phyloP scores from a whole-genome alignment of 2,329 filamentous ascomycete species.

The Ustilaginoidea virens region DNA sequence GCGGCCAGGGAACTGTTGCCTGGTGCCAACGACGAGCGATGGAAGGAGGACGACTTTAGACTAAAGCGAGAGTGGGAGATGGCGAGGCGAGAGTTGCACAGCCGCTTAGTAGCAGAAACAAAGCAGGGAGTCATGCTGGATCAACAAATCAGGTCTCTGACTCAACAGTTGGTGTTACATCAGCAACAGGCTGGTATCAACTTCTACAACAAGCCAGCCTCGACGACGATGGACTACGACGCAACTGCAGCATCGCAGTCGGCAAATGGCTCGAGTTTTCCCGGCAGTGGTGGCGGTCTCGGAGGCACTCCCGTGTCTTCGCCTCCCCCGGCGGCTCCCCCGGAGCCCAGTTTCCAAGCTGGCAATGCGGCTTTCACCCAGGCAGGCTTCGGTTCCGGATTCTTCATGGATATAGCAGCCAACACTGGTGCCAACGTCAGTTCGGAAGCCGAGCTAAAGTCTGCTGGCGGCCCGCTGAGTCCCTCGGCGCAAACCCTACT shows the following conservation, averaged over 20 bases:
- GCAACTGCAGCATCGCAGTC: slow-evolving; percentile 20
- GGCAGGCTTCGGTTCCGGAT: slow-evolving; percentile 34
- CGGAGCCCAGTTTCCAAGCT: slow-evolving; percentile 28
- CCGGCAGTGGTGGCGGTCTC: slow-evolving; percentile 2
- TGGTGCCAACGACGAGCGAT: slow-evolving; percentile 44
- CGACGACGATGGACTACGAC: slow-evolving; percentile 33
- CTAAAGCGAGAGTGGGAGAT: slow-evolving; percentile 41
- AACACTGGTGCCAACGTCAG: slow-evolving; percentile 25
- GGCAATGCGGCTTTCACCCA: slow-evolving; percentile 39
- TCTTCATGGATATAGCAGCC: slow-evolving; percentile 33
- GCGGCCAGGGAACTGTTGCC: slow-evolving; percentile 49
- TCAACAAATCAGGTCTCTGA: slow-evolving; percentile 27
- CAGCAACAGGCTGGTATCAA: slow-evolving; percentile 24
- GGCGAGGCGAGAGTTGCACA: slow-evolving; percentile 36
- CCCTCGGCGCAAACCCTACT: slow-evolving; percentile 61
- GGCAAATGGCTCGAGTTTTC: slow-evolving; percentile 27
- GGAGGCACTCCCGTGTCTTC: slow-evolving; percentile 3
- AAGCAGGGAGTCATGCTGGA: slow-evolving; percentile 31
- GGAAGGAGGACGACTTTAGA: slow-evolving; percentile 33
- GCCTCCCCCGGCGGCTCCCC: slow-evolving; percentile 2
- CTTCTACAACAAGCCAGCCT: slow-evolving; percentile 30
- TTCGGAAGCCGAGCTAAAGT: slow-evolving; percentile 47
- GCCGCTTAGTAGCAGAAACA: slow-evolving; percentile 29
- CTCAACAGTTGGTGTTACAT: slow-evolving; percentile 28
- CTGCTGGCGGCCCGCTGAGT: slow-evolving; percentile 54